phyloP scores from a whole-genome alignment of 2,329 filamentous ascomycete genomes.

The Pseudogymnoascus sp. region DNA sequence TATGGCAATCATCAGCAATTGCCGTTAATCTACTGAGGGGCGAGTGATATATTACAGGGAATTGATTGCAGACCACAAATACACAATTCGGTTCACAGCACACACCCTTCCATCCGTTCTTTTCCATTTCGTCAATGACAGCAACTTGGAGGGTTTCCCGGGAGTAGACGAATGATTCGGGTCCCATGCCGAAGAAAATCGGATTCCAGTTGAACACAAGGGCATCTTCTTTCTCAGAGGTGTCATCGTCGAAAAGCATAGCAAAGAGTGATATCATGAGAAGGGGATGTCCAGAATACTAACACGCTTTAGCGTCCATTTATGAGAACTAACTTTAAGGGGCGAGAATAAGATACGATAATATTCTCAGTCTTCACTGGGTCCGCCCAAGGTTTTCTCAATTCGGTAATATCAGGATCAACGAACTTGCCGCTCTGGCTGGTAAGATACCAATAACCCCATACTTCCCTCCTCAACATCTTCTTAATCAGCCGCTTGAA shows the following conservation, averaged over 20 bases:
- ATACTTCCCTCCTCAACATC: conserved; percentile 36
- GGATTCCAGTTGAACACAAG: conserved; percentile 35
- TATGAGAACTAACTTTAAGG: neutral
- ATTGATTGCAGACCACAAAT: conserved; percentile 38
- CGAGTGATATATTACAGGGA: conserved; percentile 28
- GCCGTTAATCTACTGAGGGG: neutral
- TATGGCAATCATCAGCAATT: conserved; percentile 14
- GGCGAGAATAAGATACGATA: conserved; percentile 22
- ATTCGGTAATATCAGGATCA: conserved; percentile 33
- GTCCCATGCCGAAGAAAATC: conserved; percentile 32
- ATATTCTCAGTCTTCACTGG: conserved; percentile 35
- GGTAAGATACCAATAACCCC: conserved; percentile 38
- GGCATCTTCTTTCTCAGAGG: conserved; percentile 29
- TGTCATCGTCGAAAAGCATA: conserved; percentile 37
- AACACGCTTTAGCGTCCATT: neutral
- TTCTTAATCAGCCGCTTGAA: conserved; percentile 32
- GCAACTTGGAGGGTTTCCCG: conserved; percentile 29
- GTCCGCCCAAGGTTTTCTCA: conserved; percentile 36
- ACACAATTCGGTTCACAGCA: conserved; percentile 38
- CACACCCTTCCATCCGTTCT: conserved; percentile 33
- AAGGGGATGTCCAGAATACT: conserved; percentile 33
- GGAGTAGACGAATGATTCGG: conserved; percentile 31
- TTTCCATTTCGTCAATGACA: conserved; percentile 33
- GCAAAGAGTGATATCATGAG: conserved; percentile 34
- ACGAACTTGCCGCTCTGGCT: conserved; percentile 28